These are phyloP conservation scores for Metschnikowia sp. DNA, from an alignment of 805 yeast species.

Conservation along the genomic window DNA sequence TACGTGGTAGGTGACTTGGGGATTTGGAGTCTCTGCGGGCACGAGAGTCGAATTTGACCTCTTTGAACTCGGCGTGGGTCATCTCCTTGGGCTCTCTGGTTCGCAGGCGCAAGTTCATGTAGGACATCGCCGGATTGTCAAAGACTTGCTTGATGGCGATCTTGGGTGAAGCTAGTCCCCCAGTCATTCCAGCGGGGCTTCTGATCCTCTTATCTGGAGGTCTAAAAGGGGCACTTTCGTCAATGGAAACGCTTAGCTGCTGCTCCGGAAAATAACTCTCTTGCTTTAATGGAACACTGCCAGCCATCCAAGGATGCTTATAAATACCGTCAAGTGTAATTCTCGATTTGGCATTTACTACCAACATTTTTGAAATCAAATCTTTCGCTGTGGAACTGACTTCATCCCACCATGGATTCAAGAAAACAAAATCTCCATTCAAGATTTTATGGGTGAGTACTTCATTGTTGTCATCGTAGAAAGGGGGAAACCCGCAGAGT, in stretches of 20 bases:
- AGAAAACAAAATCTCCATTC: conserved; percentile 70
- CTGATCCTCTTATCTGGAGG: conserved; percentile 2
- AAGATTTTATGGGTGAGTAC: conserved; percentile 74
- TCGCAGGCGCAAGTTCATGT: conserved; percentile 15
- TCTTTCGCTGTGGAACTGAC: conserved; percentile 65
- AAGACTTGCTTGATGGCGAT: conserved; percentile 40
- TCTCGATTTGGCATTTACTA: conserved; percentile 66
- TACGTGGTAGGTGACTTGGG: conserved; percentile 33
- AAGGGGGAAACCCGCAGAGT: conserved; percentile 96
- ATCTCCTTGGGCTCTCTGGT: conserved; percentile 14
- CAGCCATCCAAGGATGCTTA: conserved; percentile 69
- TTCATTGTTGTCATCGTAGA: conserved; percentile 80
- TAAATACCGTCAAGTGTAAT: conserved; percentile 71
- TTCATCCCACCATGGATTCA: conserved; percentile 90
- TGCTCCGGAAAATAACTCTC: conserved; percentile 17
- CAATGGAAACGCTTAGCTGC: background rate
- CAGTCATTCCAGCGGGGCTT: conserved; percentile 11
- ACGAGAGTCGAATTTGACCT: conserved; percentile 21
- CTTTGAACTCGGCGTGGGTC: conserved; percentile 10
- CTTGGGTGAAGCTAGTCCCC: conserved; percentile 15
- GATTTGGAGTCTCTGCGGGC: conserved; percentile 8
- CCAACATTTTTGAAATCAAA: conserved; percentile 61
- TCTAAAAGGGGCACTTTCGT: background rate
- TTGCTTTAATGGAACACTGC: conserved; percentile 11
- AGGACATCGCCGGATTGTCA: conserved; percentile 42